Evolutionary conservation across 2,329 filamentous ascomycete genomes (phyloP).

Genomic region (Exophiala sp.): DNA sequence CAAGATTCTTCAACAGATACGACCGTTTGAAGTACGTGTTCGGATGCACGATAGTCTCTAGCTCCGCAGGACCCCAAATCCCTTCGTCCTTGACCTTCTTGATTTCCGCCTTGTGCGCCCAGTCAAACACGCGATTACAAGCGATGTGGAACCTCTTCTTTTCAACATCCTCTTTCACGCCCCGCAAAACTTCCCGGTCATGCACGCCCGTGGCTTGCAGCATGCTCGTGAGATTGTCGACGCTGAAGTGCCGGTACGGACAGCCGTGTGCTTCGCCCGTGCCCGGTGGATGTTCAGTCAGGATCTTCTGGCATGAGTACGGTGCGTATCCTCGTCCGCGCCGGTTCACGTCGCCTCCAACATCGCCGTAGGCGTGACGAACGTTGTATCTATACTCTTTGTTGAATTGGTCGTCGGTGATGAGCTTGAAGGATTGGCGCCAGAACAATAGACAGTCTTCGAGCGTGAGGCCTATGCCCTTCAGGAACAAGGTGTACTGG

Average conservation of each 20-base stretch:
- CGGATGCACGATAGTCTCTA: conserved; percentile 94
- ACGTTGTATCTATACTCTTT: conserved; percentile 98
- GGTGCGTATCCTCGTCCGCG: conserved; percentile 84
- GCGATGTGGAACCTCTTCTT: conserved; percentile 90
- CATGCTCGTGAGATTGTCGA: conserved; percentile 77
- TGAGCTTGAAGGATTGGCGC: conserved; percentile 77
- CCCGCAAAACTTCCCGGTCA: conserved; percentile 72
- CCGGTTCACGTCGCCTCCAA: conserved; percentile 85
- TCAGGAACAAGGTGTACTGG: conserved; percentile 94
- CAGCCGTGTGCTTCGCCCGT: conserved; percentile 92
- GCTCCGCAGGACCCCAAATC: conserved; percentile 67
- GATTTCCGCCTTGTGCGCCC: conserved; percentile 74
- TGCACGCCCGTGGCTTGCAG: conserved; percentile 75
- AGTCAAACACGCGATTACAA: conserved; percentile 93
- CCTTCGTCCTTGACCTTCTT: conserved; percentile 72
- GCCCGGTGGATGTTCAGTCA: conserved; percentile 82
- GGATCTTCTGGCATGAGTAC: conserved; percentile 90
- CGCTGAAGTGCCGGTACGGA: conserved; percentile 86
- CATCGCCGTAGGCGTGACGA: conserved; percentile 90
- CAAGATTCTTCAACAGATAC: conserved; percentile 80
- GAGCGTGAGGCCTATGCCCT: conserved; percentile 87
- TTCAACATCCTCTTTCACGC: conserved; percentile 83
- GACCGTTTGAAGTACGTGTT: conserved; percentile 98
- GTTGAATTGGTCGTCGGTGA: conserved; percentile 92
- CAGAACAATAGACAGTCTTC: conserved; percentile 92